phyloP scores from a whole-genome alignment of 1,284 basidiomycete genomes.

The Filobasidium uniguttulatum region DNA sequence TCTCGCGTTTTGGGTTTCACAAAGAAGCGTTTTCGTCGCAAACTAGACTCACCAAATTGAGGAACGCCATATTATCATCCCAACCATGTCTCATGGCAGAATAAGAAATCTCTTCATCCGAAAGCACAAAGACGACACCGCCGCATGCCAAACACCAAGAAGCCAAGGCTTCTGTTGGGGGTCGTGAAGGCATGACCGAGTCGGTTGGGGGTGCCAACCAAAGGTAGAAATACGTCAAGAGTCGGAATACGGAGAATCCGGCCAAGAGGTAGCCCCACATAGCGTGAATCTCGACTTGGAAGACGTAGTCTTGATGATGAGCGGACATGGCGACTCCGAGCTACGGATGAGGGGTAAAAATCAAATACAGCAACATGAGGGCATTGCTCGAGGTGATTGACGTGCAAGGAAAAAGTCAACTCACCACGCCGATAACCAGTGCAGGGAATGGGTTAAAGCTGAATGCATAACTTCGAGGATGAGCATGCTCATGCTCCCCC shows the following conservation, averaged over 20 bases:
- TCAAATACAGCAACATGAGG: too few species aligned
- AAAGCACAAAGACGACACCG: constrained; percentile 81
- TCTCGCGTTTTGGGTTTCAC: background rate
- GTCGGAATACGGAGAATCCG: constrained; percentile 46
- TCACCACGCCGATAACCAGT: constrained; percentile 65
- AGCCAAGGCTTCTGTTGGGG: constrained; percentile 81
- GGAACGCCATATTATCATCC: constrained; percentile 51
- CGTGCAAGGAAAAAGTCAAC: constrained; percentile 3
- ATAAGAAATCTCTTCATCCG: constrained; percentile 77
- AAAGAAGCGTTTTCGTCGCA: too few species aligned
- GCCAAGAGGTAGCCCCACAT: constrained; percentile 89
- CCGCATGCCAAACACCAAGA: constrained; percentile 73
- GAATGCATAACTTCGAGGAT: constrained; percentile 57
- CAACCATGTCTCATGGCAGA: constrained; percentile 81
- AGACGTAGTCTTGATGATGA: constrained; percentile 67
- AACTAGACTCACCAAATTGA: constrained; percentile 19
- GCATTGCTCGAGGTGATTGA: background rate
- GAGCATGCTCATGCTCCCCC: constrained; percentile 23
- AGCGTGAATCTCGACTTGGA: constrained; percentile 66
- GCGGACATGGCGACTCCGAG: constrained; percentile 94
- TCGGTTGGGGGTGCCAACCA: constrained; percentile 52
- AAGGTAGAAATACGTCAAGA: constrained; percentile 79
- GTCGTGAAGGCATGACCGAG: constrained; percentile 73
- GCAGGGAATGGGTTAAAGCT: constrained; percentile 93
- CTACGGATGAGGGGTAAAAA: constrained; percentile 11